phyloP scores from a whole-genome alignment of 306 rosid genomes.

The Datisca glomerata region DNA sequence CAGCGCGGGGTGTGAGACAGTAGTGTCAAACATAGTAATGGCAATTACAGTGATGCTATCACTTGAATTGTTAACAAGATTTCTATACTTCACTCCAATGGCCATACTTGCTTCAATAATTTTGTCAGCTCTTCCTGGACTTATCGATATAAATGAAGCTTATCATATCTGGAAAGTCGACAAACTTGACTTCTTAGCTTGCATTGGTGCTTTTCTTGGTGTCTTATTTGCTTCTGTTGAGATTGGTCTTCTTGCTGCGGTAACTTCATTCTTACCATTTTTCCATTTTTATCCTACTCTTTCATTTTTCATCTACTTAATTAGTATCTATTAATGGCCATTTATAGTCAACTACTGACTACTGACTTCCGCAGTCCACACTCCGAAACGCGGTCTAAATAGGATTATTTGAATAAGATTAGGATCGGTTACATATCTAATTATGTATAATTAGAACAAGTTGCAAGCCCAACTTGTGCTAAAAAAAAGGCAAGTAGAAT shows the following conservation, averaged over 20 bases:
- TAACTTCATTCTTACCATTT: slow-evolving; percentile 8
- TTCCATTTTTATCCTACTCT: background rate
- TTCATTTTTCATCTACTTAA: too few species aligned
- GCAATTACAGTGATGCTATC: slow-evolving; percentile 46
- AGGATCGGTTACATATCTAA: too few species aligned
- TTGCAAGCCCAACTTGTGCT: too few species aligned
- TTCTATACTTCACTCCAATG: slow-evolving; percentile 67
- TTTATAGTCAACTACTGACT: too few species aligned
- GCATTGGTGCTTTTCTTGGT: slow-evolving; percentile 68
- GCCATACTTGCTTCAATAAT: slow-evolving; percentile 78
- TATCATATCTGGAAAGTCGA: slow-evolving; percentile 68
- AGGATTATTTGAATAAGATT: too few species aligned
- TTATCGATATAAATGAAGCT: slow-evolving; percentile 52
- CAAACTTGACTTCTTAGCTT: slow-evolving; percentile 71
- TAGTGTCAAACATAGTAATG: slow-evolving; percentile 47
- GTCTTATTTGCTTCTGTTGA: slow-evolving; percentile 78
- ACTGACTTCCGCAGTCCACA: too few species aligned
- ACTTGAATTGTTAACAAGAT: slow-evolving; percentile 49
- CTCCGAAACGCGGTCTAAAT: too few species aligned
- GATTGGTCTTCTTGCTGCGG: slow-evolving; percentile 76
- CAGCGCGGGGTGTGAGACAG: slow-evolving; percentile 43
- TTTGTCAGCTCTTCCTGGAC: slow-evolving; percentile 88
- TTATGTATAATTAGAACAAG: too few species aligned
- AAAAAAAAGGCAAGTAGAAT: too few species aligned
- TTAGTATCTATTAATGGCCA: too few species aligned